Percentiles rank a stretch among this genome's conserved stretches.
Evolutionary conservation across 768 basidiomycete genomes (phyloP).

Genomic region (Pleurotus ostreatus): DNA sequence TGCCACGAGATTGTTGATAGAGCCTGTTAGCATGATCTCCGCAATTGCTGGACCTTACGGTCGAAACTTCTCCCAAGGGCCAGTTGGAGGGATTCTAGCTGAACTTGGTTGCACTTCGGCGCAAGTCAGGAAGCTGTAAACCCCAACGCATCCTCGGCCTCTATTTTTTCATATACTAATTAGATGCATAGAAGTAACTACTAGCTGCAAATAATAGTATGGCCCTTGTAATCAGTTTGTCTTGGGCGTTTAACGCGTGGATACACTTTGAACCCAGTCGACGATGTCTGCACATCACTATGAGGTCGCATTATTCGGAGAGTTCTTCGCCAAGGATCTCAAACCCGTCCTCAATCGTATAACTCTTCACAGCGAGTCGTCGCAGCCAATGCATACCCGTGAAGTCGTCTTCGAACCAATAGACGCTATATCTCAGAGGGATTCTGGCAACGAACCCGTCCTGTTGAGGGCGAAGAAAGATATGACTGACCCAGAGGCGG

Average conservation of each 20-base stretch:
- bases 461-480: slow-evolving; percentile 75
- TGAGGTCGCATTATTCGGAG: slow-evolving; percentile 80
- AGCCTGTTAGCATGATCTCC: slow-evolving; percentile 80
- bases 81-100: slow-evolving; percentile 61
- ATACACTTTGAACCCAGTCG: too few relatives aligned
- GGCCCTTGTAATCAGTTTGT: too few relatives aligned
- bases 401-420: slow-evolving; percentile 83
- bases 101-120: slow-evolving; percentile 57
- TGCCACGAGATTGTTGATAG: too few relatives aligned
- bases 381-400: slow-evolving; percentile 65
- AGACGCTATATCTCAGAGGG: slow-evolving; percentile 60
- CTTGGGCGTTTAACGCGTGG: too few relatives aligned
- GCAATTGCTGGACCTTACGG: slow-evolving; percentile 76
- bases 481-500: slow-evolving; percentile 52
- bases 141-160: too few relatives aligned
- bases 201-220: too few relatives aligned
- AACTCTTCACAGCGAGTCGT: slow-evolving; percentile 77
- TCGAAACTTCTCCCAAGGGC: slow-evolving; percentile 71
- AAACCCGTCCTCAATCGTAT: slow-evolving; percentile 76
- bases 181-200: neutral
- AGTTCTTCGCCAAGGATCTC: slow-evolving; percentile 76
- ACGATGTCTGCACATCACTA: slow-evolving; percentile 59
- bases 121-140: slow-evolving; percentile 68
- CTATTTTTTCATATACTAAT: neutral
- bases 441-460: slow-evolving; percentile 60